These are phyloP conservation scores for Phaeosphaeriaceae sp. DNA, from an alignment of 2,329 filamentous ascomycete species.

Conservation along the genomic window DNA sequence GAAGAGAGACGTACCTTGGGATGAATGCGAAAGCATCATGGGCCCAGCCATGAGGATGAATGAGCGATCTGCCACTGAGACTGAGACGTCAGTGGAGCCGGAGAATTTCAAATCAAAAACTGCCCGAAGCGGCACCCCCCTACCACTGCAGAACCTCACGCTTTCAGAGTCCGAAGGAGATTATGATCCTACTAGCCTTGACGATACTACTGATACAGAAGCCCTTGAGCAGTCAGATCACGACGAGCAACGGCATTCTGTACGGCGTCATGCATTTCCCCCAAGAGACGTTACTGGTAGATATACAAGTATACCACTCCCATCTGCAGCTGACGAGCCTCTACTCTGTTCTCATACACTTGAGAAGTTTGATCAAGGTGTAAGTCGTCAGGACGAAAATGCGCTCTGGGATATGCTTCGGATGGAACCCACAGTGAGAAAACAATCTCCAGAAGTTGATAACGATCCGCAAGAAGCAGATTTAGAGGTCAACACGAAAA, in stretches of 20 bases:
- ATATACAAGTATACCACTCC: slow-evolving; percentile 5
- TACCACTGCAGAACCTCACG: slow-evolving; percentile 25
- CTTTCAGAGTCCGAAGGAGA: slow-evolving; percentile 17
- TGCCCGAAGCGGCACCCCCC: slow-evolving; percentile 34
- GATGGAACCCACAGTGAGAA: slow-evolving; percentile 20
- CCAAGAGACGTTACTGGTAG: slow-evolving; percentile 7
- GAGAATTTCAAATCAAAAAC: slow-evolving; percentile 26
- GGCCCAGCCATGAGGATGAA: slow-evolving; percentile 6
- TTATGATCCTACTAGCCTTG: background rate
- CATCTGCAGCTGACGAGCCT: background rate
- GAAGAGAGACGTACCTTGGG: slow-evolving; percentile 54
- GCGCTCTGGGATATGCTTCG: slow-evolving; percentile 54
- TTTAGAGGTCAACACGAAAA: slow-evolving; percentile 25
- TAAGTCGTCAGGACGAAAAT: slow-evolving; percentile 54
- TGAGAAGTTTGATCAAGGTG: slow-evolving; percentile 56
- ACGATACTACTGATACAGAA: background rate
- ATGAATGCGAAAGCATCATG: slow-evolving; percentile 43
- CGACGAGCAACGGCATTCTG: background rate
- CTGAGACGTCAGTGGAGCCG: slow-evolving; percentile 20
- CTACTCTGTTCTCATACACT: slow-evolving; percentile 10
- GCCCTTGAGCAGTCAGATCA: background rate
- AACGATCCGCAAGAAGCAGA: slow-evolving; percentile 26
- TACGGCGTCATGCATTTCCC: background rate
- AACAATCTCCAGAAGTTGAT: slow-evolving; percentile 25
- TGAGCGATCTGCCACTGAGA: slow-evolving; percentile 42